phyloP scores from a whole-genome alignment of 2,329 filamentous ascomycete genomes.

The Microdochium trichocladiopsis region DNA sequence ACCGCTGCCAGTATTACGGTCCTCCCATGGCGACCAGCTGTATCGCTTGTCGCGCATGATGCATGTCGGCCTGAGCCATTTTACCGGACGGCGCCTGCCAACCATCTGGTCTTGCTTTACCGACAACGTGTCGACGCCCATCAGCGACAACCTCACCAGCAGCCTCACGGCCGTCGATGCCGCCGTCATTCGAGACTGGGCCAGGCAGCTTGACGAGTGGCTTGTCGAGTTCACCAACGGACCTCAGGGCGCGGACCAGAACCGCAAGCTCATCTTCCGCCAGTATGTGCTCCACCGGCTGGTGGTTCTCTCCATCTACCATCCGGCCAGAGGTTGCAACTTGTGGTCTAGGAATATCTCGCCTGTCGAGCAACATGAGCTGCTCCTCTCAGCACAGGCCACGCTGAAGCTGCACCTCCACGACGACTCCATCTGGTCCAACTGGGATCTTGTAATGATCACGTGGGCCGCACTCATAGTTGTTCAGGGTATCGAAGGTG shows the following conservation, averaged over 20 bases:
- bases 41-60: constrained; percentile 35
- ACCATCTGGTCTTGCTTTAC: constrained; percentile 35
- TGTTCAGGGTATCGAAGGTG: constrained; percentile 30
- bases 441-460: constrained; percentile 35
- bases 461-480: constrained; percentile 36
- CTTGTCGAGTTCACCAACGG: constrained; percentile 27
- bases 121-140: constrained; percentile 6
- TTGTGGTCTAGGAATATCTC: constrained; percentile 29
- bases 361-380: constrained; percentile 29
- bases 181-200: constrained; percentile 34
- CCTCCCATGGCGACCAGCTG: constrained; percentile 29
- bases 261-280: constrained; percentile 26
- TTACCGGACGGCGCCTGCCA: constrained; percentile 30
- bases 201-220: constrained; percentile 31
- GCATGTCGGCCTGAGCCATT: constrained; percentile 33
- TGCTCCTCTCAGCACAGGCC: constrained; percentile 30
- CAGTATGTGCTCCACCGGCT: constrained; percentile 33
- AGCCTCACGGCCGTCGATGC: constrained; percentile 29
- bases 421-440: constrained; percentile 34
- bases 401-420: constrained; percentile 29
- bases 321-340: constrained; percentile 29
- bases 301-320: constrained; percentile 34
- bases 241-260: constrained; percentile 21
- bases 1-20: constrained; percentile 26
- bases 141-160: constrained; percentile 10